Base-by-base conservation (phyloP, 2,329 filamentous ascomycete species). In the Pseudocercospora pini-densiflorae region DNA sequence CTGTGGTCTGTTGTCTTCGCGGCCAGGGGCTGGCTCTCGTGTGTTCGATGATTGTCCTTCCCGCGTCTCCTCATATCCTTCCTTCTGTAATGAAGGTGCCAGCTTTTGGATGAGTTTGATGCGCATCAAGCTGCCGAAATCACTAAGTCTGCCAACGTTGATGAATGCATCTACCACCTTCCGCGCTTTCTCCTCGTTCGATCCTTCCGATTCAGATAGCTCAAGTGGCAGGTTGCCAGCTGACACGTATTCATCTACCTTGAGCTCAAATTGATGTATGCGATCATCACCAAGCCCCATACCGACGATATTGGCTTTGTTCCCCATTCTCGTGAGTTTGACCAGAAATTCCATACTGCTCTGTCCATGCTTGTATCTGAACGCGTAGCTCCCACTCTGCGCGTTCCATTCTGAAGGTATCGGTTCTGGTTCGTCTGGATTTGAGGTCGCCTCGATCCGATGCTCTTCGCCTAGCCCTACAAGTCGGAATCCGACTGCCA, bases 381-480 rank as follows among this genome's bases (percentile, higher is more conserved):
- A 97, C 63, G 90, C 88, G 77, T 92, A 90, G 55, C 84, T 83
- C 14, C 89, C 88, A 68, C 87, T 87, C 65, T 87, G 87, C 12
- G 88, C 83, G 79, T 97, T 97, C 95, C 95, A 98, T 80, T 89
- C 86, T 16, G 85, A 65, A 0, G 93, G 92, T 2, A 98, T 85
- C 33, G 88, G 88, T 75, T 87, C 82, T 31, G 85, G 77, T 76
- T 90, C 86, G 54, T 72, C 58, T 12, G 70, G 59, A 21, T 75
- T 73, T 5, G 75, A 75, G 3, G 62, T 33, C 9, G 71, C 71
- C 58, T 77, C 76, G 70, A 92, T 87, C 57, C 84, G 87, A 76
- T 93, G 88, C 61, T 94, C 92, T 79, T 98, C 93, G 57, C 90
- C 87, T n/a, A 97, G 89, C 1, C 94, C 94, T 19, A 93, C 80